Conservation (phyloP, 768 basidiomycete genomes). For the Naganishia kalamii region DNA sequence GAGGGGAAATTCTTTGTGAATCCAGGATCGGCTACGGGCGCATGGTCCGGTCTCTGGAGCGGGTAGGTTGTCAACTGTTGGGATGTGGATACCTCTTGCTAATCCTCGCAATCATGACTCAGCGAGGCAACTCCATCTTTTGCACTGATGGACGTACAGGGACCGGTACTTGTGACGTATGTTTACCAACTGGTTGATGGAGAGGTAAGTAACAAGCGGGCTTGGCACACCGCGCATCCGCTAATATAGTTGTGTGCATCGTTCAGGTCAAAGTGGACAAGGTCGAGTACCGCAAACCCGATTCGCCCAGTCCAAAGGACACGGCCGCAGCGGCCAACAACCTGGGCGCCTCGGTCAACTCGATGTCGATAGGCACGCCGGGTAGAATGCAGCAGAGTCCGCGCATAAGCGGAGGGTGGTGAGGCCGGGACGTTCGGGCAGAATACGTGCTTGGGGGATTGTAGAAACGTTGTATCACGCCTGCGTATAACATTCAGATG, state of each 20-base stretch:
- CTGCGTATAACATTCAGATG: not conserved
- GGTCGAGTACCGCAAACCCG: conserved; percentile 46
- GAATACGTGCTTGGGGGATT: not conserved
- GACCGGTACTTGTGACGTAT: conserved; percentile 91
- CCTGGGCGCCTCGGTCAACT: conserved; percentile 1
- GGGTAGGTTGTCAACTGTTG: conserved; percentile 51
- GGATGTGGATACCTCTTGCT: not conserved
- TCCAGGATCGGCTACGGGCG: conserved; percentile 89
- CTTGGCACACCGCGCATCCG: no score
- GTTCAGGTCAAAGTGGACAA: conserved; percentile 50
- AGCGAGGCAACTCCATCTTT: conserved; percentile 90
- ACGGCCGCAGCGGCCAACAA: not conserved
- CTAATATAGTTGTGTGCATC: no score
- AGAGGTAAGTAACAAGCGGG: conserved; percentile 57
- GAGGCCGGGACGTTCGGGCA: not conserved
- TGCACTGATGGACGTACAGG: conserved; percentile 96
- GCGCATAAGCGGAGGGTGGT: conserved; percentile 3
- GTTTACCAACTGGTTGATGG: conserved; percentile 92
- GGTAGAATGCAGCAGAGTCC: conserved; percentile 14
- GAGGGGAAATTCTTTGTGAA: conserved; percentile 91
- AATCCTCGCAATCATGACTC: not conserved
- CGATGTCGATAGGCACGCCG: conserved; percentile 10
- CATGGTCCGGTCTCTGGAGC: conserved; percentile 73
- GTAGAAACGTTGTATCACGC: conserved; percentile 2
- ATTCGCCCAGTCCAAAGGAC: conserved; percentile 23